Evolutionary conservation across 768 basidiomycete species (phyloP), one percentile per base, ranked within the genome.

Genomic region (Lactarius tabidus): DNA sequence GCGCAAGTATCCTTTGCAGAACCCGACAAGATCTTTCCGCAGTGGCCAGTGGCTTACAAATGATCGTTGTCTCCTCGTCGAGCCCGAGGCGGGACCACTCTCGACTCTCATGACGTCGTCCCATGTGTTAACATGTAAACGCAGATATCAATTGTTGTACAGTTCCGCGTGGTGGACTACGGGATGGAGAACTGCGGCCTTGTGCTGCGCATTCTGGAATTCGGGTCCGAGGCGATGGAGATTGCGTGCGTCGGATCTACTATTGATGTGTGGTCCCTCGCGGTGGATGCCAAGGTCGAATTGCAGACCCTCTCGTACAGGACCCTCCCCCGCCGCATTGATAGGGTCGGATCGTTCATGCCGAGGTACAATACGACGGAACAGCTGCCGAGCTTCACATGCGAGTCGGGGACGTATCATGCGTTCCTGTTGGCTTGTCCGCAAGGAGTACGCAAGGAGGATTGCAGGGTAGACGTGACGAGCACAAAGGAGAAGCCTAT

Each of bases 41-140:
- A 56, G 45, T 60, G 58, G 61, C 57, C 61, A 23, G 65, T 56
- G n/a, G n/a, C n/a, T 66, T 54, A 35, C 57, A 31, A 64, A 43
- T 8, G 45, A 66, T 39, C 31, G 61, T 23, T 65, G 14, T 14
- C 39, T 66, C 18, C 41, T 61, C 18, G 63, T 67, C 23, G 55
- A 57, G 23, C 39, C 63, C 6, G 38, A 59, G 33, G 51, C 15
- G 48, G n/a, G 43, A 26, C 48, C 23, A 6, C 18, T 12, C 18
- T 51, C 26, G 1, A 26, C 26, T 51, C 26, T 26, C 48, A 10
- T 26, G 23, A 15, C n/a, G n/a, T 2, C 20, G 4, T 20, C 20
- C 6, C 23, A 14, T n/a, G n/a, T n/a, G n/a, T n/a, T n/a, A n/a
- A n/a, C n/a, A n/a, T n/a, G n/a, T n/a, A 48, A 26, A 12, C 6